Conservation (phyloP, 768 basidiomycete genomes). For the Leucocoprinus birnbaumii region DNA sequence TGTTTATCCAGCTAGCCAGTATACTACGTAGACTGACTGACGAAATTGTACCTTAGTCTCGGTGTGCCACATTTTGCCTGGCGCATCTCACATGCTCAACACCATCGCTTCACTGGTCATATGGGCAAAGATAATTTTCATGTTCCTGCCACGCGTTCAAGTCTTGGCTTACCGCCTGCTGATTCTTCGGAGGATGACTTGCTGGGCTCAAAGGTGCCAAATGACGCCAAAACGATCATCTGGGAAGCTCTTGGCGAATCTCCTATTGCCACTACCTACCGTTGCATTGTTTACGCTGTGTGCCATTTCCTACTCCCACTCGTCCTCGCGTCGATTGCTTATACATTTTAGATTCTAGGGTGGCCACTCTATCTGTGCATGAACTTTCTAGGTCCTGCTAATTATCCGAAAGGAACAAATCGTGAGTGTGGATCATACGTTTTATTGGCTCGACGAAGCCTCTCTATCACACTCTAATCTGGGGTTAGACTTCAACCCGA, state of each 20-base stretch:
- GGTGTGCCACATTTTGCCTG: slow-evolving; percentile 97
- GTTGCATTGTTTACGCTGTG: slow-evolving; percentile 53
- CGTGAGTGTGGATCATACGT: slow-evolving; percentile 54
- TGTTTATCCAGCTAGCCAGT: slow-evolving; percentile 18
- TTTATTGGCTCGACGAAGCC: not conserved
- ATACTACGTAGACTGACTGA: slow-evolving; percentile 6
- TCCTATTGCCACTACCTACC: slow-evolving; percentile 68
- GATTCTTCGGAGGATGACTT: slow-evolving; percentile 64
- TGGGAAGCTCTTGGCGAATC: slow-evolving; percentile 91
- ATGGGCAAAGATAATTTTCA: slow-evolving; percentile 96
- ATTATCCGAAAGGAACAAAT: slow-evolving; percentile 77
- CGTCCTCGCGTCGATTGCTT: not conserved
- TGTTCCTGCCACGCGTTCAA: slow-evolving; percentile 82
- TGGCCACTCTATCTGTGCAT: slow-evolving; percentile 81
- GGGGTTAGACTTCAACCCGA: slow-evolving; percentile 68
- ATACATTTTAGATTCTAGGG: slow-evolving; percentile 55
- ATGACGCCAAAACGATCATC: slow-evolving; percentile 68
- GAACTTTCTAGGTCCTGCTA: slow-evolving; percentile 83
- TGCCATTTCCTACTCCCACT: slow-evolving; percentile 32
- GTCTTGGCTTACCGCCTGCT: slow-evolving; percentile 60
- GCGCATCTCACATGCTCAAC: slow-evolving; percentile 92
- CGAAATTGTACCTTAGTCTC: slow-evolving; percentile 45
- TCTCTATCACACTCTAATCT: no score
- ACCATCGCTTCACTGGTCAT: slow-evolving; percentile 93
- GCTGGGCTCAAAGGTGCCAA: slow-evolving; percentile 59